Conservation (phyloP, 1,284 basidiomycete species). For the Ustilago lituana region DNA sequence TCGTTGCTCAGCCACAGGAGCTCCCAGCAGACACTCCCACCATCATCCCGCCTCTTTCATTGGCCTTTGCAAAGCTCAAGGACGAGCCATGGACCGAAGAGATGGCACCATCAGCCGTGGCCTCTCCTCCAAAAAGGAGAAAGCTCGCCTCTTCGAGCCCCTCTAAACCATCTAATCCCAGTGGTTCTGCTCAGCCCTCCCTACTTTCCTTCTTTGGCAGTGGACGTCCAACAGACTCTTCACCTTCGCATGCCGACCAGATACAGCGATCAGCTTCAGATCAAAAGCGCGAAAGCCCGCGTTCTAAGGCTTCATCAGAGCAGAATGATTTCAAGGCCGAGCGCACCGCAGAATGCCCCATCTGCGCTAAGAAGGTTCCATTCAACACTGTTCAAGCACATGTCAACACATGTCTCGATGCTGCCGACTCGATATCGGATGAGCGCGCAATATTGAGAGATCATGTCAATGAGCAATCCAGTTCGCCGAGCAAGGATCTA, state of each 20-base stretch:
- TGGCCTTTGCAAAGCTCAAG: not conserved
- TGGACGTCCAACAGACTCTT: constrained; percentile 8
- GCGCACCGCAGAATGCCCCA: constrained; percentile 36
- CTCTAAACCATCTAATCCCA: constrained; percentile 22
- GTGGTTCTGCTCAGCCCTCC: constrained; percentile 33
- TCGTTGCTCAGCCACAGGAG: constrained; percentile 23
- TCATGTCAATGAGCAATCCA: constrained; percentile 15
- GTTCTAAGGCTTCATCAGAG: not conserved
- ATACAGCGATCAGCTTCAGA: constrained; percentile 1
- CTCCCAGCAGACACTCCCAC: not conserved
- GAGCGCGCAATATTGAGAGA: constrained; percentile 17
- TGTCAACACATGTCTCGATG: constrained; percentile 48
- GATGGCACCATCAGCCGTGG: constrained; percentile 32
- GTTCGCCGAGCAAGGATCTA: not conserved
- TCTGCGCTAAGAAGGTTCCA: constrained; percentile 30
- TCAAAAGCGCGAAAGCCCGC: not conserved
- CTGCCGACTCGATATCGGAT: constrained; percentile 10
- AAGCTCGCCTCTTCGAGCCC: constrained; percentile 37
- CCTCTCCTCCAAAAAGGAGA: constrained; percentile 40
- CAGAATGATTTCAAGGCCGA: constrained; percentile 4
- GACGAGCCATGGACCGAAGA: constrained; percentile 17
- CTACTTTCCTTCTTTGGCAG: constrained; percentile 44
- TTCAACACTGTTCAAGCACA: constrained; percentile 49
- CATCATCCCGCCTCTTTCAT: not conserved
- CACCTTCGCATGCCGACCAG: constrained; percentile 1